Base-by-base conservation (phyloP, 352 stramenopile species). In the Blastocystis sp. region DNA sequence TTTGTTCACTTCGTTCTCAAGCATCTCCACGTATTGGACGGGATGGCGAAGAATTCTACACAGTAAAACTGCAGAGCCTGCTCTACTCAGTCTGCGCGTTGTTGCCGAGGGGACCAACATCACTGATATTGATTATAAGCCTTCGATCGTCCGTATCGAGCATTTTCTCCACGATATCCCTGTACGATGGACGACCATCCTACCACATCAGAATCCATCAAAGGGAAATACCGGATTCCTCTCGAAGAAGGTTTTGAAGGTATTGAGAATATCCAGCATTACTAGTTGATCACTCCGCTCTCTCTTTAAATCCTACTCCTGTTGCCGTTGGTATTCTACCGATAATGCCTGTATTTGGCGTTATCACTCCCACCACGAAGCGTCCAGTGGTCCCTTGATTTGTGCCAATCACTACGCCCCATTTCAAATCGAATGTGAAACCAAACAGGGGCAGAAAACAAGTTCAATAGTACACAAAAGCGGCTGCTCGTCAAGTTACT, bases 31-130 rank as follows among this genome's bases (percentile, higher is more conserved):
- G 86, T 92, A 95, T 88, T 95, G 92, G 61, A 95, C 92, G 2
- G 93, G 93, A 86, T 91, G 91, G n/a, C 90, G 92, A 88, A 96
- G 88, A 65, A 94, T 90, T 62, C 60, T 76, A 61, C 23, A 66
- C 40, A 10, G 76, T 40, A 21, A 40, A 64, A 40, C 71, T 10
- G 56, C 74, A 45, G 89, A 89, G 67, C 90, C 84, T 89, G 93
- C 92, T 19, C 92, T 92, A 88, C 94, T 94, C 87, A 89, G 93
- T 91, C 56, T 91, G 92, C 89, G 96, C 94, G 61, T 92, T 91
- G 60, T 91, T 92, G 90, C 96, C 93, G 90, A 95, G 96, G 82
- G 95, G 92, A 77, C 93, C 91, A 59, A 97, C 89, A 84, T 96
- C 92, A 88, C 96, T 96, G 9, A 97, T 91, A 88, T 96, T 92